Evolutionary conservation across 306 rosid genomes (phyloP).

Genomic region (Trichosanthes cucumerina): DNA sequence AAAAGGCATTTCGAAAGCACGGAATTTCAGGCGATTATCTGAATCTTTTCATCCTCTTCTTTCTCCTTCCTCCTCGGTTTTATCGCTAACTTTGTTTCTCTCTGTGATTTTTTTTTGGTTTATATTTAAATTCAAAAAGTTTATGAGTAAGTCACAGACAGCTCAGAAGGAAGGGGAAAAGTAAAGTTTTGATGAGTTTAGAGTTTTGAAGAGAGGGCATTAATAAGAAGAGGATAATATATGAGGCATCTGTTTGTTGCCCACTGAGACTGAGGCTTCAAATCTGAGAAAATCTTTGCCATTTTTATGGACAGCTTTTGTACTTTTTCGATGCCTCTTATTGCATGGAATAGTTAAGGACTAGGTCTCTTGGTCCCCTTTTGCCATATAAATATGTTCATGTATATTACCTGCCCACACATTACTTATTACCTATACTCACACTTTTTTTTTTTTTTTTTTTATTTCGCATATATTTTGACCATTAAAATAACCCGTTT

Average conservation of each 20-base stretch:
- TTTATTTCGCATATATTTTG: neutral
- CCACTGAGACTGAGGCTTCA: neutral
- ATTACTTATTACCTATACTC: neutral
- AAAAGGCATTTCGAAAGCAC: slow-evolving; percentile 15
- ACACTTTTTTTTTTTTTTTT: neutral
- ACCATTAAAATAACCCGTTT: too few relatives aligned
- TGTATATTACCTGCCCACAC: neutral
- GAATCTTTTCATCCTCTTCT: slow-evolving; percentile 11
- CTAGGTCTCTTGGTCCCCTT: slow-evolving; percentile 9
- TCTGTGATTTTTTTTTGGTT: neutral
- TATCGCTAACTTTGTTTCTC: neutral
- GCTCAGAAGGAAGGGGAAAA: neutral
- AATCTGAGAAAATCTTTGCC: slow-evolving; percentile 19
- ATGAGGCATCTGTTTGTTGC: slow-evolving; percentile 1
- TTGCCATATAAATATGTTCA: neutral
- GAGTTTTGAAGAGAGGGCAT: neutral
- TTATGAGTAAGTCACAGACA: neutral
- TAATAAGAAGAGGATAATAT: too few relatives aligned
- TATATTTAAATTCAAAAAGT: too few relatives aligned
- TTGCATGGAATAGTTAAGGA: slow-evolving; percentile 12
- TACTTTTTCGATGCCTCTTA: neutral
- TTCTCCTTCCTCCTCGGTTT: neutral
- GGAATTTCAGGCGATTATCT: slow-evolving; percentile 46
- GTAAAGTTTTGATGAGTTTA: slow-evolving; percentile 10
- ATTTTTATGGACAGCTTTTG: slow-evolving; percentile 14